Conservation (phyloP, 495 filamentous ascomycete species). For the Paragyromitra xinjiangensis region DNA sequence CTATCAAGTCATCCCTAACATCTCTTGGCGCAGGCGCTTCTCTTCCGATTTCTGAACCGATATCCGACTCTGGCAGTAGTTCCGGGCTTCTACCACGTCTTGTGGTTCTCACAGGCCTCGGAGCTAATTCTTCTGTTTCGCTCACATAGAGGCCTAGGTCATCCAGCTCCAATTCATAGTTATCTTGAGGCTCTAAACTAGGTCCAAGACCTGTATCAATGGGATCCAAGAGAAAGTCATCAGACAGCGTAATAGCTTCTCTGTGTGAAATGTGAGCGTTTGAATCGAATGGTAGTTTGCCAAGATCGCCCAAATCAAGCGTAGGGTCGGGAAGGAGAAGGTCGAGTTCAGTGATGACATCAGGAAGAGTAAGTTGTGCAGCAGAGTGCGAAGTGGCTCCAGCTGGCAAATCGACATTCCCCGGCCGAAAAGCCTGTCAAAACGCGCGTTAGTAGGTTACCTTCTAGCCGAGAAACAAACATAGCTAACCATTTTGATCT, state of each 20-base stretch:
- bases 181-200: slow-evolving; percentile 62
- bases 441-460: slow-evolving; percentile 57
- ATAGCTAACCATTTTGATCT: slow-evolving; percentile 90
- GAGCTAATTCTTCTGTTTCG: slow-evolving; percentile 61
- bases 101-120: slow-evolving; percentile 45
- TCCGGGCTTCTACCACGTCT: slow-evolving; percentile 31
- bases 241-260: slow-evolving; percentile 69
- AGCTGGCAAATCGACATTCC: slow-evolving; percentile 80
- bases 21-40: slow-evolving; percentile 47
- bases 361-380: slow-evolving; percentile 81
- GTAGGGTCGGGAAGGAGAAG: slow-evolving; percentile 81
- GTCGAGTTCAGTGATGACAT: slow-evolving; percentile 88
- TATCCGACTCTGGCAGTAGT: slow-evolving; percentile 59
- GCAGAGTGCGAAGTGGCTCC: slow-evolving; percentile 67
- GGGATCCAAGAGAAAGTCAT: slow-evolving; percentile 70
- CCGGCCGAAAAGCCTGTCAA: slow-evolving; percentile 75
- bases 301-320: slow-evolving; percentile 73
- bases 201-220: slow-evolving; percentile 60
- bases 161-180: slow-evolving; percentile 64
- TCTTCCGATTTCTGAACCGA: slow-evolving; percentile 59
- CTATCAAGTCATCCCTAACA: slow-evolving; percentile 54
- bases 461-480: background rate
- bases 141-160: slow-evolving; percentile 63
- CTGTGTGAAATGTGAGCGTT: slow-evolving; percentile 67
- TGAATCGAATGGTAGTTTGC: slow-evolving; percentile 59